Percentiles rank a stretch among this genome's conserved stretches.
phyloP scores from a whole-genome alignment of 768 basidiomycete genomes.

The Tephrocybe sp. region DNA sequence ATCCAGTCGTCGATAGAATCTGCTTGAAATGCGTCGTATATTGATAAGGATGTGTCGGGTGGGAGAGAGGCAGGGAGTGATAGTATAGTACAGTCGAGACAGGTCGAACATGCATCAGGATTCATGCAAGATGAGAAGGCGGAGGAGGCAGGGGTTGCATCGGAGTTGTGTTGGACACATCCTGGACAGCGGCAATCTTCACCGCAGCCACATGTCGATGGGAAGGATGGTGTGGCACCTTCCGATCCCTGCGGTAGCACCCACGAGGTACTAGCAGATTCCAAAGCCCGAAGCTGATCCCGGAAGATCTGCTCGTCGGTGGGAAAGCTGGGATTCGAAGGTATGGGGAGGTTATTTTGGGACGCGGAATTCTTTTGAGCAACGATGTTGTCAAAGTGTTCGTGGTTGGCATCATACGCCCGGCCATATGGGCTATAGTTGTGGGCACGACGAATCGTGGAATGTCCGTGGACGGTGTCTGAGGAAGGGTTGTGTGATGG shows the following conservation, averaged over 20 bases:
- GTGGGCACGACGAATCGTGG: slow-evolving; percentile 46
- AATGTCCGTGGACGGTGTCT: slow-evolving; percentile 39
- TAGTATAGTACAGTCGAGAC: slow-evolving; percentile 65
- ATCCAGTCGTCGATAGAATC: slow-evolving; percentile 45
- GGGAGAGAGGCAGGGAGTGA: slow-evolving; percentile 44
- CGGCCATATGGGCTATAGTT: slow-evolving; percentile 71
- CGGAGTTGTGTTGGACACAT: slow-evolving; percentile 54
- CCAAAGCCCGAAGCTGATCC: slow-evolving; percentile 29
- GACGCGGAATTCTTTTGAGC: background rate
- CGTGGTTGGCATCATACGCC: slow-evolving; percentile 55
- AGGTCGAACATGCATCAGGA: slow-evolving; percentile 41
- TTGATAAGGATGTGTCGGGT: slow-evolving; percentile 39
- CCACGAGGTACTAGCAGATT: slow-evolving; percentile 32
- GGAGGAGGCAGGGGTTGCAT: slow-evolving; percentile 30
- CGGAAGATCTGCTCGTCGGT: slow-evolving; percentile 25
- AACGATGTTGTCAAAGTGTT: slow-evolving; percentile 14
- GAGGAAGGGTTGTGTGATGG: slow-evolving; percentile 50
- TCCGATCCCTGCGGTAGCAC: slow-evolving; percentile 20
- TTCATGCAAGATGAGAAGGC: slow-evolving; percentile 37
- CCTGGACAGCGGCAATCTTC: slow-evolving; percentile 65
- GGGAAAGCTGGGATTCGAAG: slow-evolving; percentile 23
- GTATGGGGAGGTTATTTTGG: slow-evolving; percentile 22
- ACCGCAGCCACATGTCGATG: slow-evolving; percentile 63
- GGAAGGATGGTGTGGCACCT: slow-evolving; percentile 30
- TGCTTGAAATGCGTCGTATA: slow-evolving; percentile 41